Percentiles rank a stretch among this genome's conserved stretches.
These are phyloP conservation scores for Ensete ventricosum DNA, from an alignment of 176 grass and related monocot genomes.

Conservation along the genomic window DNA sequence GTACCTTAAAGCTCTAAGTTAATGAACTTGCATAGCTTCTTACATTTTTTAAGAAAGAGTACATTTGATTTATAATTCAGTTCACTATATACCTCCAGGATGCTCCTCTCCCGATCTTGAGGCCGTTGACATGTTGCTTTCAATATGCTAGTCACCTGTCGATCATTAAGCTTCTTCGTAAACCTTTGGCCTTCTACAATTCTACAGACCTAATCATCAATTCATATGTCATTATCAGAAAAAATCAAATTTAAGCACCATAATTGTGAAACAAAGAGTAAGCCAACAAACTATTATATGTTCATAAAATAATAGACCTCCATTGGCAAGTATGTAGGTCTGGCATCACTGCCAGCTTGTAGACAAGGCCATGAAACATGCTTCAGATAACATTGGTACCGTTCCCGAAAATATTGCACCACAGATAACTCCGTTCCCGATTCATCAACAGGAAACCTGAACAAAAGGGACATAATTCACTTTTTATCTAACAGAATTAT, in stretches of 20 bases:
- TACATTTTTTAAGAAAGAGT: no score
- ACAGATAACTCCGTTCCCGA: constrained; percentile 32
- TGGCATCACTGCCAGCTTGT: constrained; percentile 58
- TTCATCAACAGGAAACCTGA: constrained; percentile 66
- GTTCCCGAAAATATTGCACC: constrained; percentile 58
- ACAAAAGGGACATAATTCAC: constrained; percentile 7
- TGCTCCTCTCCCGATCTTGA: constrained; percentile 53
- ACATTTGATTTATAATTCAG: not conserved
- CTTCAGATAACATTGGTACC: constrained; percentile 37
- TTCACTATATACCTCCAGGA: constrained; percentile 40
- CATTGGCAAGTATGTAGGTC: constrained; percentile 64
- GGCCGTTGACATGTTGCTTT: constrained; percentile 69
- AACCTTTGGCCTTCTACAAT: constrained; percentile 81
- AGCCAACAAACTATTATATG: not conserved
- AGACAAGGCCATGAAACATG: constrained; percentile 51
- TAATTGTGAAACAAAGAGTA: not conserved
- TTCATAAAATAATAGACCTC: constrained; percentile 30
- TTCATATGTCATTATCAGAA: constrained; percentile 3
- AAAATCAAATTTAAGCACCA: not conserved
- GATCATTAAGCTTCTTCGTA: constrained; percentile 69
- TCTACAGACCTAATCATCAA: constrained; percentile 46
- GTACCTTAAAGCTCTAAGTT: no score
- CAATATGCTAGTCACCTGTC: constrained; percentile 55
- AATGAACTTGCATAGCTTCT: no score
- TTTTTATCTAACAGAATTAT: not conserved